Evolutionary conservation across 106 monocot species (phyloP), one percentile per base, ranked within the genome.

Genomic region (Triglochin maritima): DNA sequence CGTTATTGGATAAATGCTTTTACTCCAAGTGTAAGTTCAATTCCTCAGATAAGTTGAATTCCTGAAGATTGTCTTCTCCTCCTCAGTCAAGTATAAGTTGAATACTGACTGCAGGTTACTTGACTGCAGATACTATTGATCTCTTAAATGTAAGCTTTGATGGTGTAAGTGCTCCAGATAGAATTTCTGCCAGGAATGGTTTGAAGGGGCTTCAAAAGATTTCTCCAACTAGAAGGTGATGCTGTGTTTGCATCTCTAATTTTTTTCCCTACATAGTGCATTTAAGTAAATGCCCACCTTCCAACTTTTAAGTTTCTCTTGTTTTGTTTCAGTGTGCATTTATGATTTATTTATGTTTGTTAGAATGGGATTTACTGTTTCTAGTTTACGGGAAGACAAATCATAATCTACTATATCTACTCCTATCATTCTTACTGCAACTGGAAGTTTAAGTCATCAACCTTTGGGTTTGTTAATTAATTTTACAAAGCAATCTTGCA

Each of bases 141-240:
- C 81, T 96, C 55, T 59, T 96, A 52, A 96, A 91, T 88, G 90
- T 91, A 62, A 91, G 96, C 74, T 96, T 96, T 68, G 96, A 96
- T 86, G 90, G 85, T 7, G 75, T 74, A 50, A 77, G 76, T 82
- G 96, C 96, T 74, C 96, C 96, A 60, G 96, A 96, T 78, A 88
- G 96, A 80, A 50, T 88, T 78, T 91, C 96, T 62, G 90, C 84
- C 47, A 79, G 76, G 74, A 64, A 58, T 53, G 90, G 96, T 14
- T 42, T 91, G 44, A 78, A 15, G 53, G 96, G 90, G 80, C 90
- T 96, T 74, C 85, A 88, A 75, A 81, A 54, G 43, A 76, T 96
- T 80, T 76, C 90, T 79, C 90, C 90, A 12, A 53, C 49, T 75
- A 85, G 96, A 74, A 87, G 87, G 96, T 96, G 81, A 60, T 62